Evolutionary conservation across 306 rosid species (phyloP).

Genomic region (Fragaria iinumae): DNA sequence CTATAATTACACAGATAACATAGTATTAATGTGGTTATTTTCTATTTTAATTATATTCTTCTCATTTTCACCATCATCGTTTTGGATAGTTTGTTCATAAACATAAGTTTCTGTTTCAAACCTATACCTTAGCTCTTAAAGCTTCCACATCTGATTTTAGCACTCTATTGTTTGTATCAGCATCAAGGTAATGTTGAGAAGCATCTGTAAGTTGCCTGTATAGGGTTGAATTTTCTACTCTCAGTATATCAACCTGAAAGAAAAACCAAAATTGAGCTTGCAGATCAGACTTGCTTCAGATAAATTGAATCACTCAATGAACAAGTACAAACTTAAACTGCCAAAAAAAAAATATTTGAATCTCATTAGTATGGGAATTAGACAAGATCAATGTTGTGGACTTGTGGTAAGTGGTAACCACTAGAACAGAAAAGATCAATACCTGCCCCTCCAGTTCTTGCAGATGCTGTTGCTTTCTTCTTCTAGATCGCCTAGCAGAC

Average conservation of each 20-base stretch:
- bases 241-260: constrained; percentile 63
- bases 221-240: constrained; percentile 57
- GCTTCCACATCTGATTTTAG: constrained; percentile 88
- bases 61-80: neutral
- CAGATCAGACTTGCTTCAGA: neutral
- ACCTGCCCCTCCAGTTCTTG: constrained; percentile 78
- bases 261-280: constrained; percentile 3
- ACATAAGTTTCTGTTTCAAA: neutral
- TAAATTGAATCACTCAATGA: neutral
- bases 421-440: neutral
- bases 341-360: neutral
- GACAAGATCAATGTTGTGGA: neutral
- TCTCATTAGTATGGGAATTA: neutral
- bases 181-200: constrained; percentile 64
- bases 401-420: neutral
- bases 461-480: constrained; percentile 74
- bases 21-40: neutral
- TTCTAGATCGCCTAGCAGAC: constrained; percentile 86
- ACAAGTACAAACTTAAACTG: neutral
- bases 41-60: neutral
- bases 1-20: neutral
- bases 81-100: neutral
- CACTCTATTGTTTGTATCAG: constrained; percentile 74
- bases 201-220: constrained; percentile 57
- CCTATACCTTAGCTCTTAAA: constrained; percentile 81